Conservation (phyloP, 2,329 filamentous ascomycete species). For the Colletotrichum siamense region DNA sequence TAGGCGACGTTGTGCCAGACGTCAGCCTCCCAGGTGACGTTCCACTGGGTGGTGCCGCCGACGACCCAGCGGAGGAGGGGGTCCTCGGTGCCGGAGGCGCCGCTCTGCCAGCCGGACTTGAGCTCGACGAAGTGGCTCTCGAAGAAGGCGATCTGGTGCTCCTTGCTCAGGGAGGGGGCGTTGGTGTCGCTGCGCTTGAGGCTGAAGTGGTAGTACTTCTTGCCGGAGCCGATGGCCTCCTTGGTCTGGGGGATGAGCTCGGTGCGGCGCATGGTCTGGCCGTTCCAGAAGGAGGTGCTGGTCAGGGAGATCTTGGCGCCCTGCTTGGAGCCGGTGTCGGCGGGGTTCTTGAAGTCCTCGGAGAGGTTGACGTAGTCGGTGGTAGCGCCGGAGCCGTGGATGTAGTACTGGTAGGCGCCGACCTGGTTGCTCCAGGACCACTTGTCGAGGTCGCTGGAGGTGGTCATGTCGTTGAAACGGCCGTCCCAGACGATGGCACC, state of each 20-base stretch:
- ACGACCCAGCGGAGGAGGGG: slow-evolving; percentile 70
- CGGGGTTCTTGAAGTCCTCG: slow-evolving; percentile 68
- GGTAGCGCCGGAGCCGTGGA: slow-evolving; percentile 65
- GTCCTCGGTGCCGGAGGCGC: slow-evolving; percentile 48
- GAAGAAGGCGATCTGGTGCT: slow-evolving; percentile 71
- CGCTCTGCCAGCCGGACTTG: slow-evolving; percentile 69
- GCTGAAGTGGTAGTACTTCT: slow-evolving; percentile 76
- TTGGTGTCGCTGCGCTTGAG: slow-evolving; percentile 66
- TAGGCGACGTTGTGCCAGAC: slow-evolving; percentile 81
- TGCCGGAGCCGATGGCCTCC: slow-evolving; percentile 67
- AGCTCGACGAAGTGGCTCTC: slow-evolving; percentile 79
- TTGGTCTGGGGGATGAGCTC: slow-evolving; percentile 76
- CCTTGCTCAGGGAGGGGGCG: slow-evolving; percentile 63
- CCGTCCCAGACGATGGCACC: slow-evolving; percentile 64
- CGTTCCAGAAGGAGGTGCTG: slow-evolving; percentile 72
- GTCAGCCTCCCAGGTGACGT: slow-evolving; percentile 62
- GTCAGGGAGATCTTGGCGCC: slow-evolving; percentile 73
- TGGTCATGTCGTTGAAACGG: slow-evolving; percentile 65
- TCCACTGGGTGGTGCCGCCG: slow-evolving; percentile 66
- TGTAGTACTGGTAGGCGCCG: slow-evolving; percentile 78
- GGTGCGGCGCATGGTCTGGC: slow-evolving; percentile 74
- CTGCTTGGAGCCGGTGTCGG: slow-evolving; percentile 65
- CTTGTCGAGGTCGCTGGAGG: slow-evolving; percentile 58
- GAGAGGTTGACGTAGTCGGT: slow-evolving; percentile 68
- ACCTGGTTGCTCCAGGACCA: slow-evolving; percentile 75